Evolutionary conservation across 2,329 filamentous ascomycete species (phyloP).

Genomic region (Aspergillus sp.): DNA sequence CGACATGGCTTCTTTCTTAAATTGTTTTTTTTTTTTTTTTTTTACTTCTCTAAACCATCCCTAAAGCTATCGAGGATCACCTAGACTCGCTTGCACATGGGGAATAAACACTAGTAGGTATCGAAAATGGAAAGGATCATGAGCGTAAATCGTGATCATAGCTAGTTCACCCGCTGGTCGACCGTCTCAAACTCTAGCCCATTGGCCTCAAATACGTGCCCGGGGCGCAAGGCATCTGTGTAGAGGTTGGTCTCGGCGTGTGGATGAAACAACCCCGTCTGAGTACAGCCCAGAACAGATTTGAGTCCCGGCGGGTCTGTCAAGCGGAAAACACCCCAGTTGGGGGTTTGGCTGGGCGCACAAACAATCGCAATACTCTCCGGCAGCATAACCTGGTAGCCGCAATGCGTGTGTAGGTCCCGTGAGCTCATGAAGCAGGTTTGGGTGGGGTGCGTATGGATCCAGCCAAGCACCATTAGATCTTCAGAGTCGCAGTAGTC

Average conservation of each 20-base stretch:
- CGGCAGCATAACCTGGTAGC: slow-evolving; percentile 93
- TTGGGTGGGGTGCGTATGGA: slow-evolving; percentile 95
- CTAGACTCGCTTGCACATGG: not conserved
- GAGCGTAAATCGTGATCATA: not conserved
- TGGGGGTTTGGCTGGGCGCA: slow-evolving; percentile 71
- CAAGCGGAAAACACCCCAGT: slow-evolving; percentile 87
- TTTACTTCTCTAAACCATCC: too few species aligned
- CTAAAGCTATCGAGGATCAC: not conserved
- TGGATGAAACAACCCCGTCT: slow-evolving; percentile 81
- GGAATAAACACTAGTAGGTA: not conserved
- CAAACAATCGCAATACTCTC: slow-evolving; percentile 98
- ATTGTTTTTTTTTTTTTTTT: not conserved
- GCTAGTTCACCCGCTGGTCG: slow-evolving; percentile 51
- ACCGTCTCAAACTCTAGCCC: slow-evolving; percentile 67
- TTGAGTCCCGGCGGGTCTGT: slow-evolving; percentile 90
- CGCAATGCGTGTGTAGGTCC: slow-evolving; percentile 89
- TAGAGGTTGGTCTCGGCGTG: slow-evolving; percentile 72
- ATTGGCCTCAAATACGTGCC: slow-evolving; percentile 69
- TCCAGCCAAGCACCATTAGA: slow-evolving; percentile 89
- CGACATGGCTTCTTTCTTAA: not conserved
- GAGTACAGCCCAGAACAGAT: slow-evolving; percentile 75
- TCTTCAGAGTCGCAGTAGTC: slow-evolving; percentile 86
- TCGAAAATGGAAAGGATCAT: not conserved
- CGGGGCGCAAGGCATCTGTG: slow-evolving; percentile 68
- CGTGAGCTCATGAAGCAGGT: slow-evolving; percentile 97